A percentile compares a stretch with the other conserved stretches of the same genome.
Conservation (phyloP, 805 yeast genomes). For the Candida jianshihensis region DNA sequence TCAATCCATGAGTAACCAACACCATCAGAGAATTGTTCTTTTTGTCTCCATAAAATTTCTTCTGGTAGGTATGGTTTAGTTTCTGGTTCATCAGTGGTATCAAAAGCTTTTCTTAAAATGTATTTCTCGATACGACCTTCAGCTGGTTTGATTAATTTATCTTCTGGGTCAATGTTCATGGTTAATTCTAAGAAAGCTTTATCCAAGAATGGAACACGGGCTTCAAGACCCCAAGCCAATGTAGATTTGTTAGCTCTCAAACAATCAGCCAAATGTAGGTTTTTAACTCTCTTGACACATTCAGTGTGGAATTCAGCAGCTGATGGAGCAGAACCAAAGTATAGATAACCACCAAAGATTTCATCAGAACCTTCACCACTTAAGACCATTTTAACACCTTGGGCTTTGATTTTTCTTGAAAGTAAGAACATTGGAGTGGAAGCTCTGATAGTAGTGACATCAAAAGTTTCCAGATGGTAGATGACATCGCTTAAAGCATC, state of each 20-base stretch:
- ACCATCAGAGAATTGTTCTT: slow-evolving; percentile 99
- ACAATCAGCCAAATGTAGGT: slow-evolving; percentile 96
- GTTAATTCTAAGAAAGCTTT: slow-evolving; percentile 83
- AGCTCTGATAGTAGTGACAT: slow-evolving; percentile 98
- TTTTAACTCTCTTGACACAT: slow-evolving; percentile 92
- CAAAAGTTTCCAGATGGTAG: slow-evolving; percentile 93
- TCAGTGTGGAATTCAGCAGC: slow-evolving; percentile 92
- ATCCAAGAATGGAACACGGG: slow-evolving; percentile 98
- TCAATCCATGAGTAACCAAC: slow-evolving; percentile 99
- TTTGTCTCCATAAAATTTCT: slow-evolving; percentile 98
- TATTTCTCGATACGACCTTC: slow-evolving; percentile 88
- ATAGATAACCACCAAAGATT: slow-evolving; percentile 96
- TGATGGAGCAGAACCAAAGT: slow-evolving; percentile 94
- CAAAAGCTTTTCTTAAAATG: slow-evolving; percentile 95
- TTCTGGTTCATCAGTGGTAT: slow-evolving; percentile 75
- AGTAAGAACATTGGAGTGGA: slow-evolving; percentile 98
- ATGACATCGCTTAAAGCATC: slow-evolving; percentile 94
- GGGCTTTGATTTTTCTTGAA: slow-evolving; percentile 96
- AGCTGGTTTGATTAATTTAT: slow-evolving; percentile 71
- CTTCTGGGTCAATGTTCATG: slow-evolving; percentile 92
- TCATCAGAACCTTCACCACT: slow-evolving; percentile 99
- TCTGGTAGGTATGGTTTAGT: slow-evolving; percentile 86
- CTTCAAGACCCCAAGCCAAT: slow-evolving; percentile 99
- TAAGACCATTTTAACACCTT: slow-evolving; percentile 98
- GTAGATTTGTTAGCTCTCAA: slow-evolving; percentile 98